Conservation (phyloP, 345 rosid genomes). For the Arabidopsis arenosa region DNA sequence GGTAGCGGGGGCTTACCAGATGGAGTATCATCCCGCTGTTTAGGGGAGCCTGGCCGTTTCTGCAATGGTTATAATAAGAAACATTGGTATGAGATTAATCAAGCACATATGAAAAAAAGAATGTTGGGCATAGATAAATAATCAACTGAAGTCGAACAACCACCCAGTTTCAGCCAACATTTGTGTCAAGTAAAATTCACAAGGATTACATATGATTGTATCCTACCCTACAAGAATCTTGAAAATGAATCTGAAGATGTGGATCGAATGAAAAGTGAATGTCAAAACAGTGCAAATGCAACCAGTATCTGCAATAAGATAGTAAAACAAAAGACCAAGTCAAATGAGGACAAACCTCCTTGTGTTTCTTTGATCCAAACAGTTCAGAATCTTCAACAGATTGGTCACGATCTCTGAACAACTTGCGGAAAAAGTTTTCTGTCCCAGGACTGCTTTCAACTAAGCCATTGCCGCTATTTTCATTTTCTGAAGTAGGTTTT, state of each 20-base stretch:
- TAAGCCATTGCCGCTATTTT: conserved; percentile 60
- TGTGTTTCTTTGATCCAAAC: conserved; percentile 75
- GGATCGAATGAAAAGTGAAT: conserved; percentile 13
- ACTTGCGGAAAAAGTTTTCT: conserved; percentile 93
- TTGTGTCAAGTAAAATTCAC: conserved; percentile 20
- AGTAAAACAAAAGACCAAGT: conserved; percentile 26
- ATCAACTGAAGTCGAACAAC: conserved; percentile 19
- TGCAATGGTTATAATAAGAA: conserved; percentile 44
- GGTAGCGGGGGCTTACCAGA: conserved; percentile 84
- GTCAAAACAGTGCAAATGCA: conserved; percentile 32
- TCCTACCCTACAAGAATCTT: conserved; percentile 28
- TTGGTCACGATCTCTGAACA: conserved; percentile 93
- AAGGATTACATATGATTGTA: conserved; percentile 21
- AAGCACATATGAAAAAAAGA: conserved; percentile 23
- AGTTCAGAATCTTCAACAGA: conserved; percentile 94
- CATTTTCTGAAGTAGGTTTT: conserved; percentile 58
- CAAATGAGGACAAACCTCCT: conserved; percentile 59
- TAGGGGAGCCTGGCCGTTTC: conserved; percentile 90
- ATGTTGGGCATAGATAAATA: conserved; percentile 6
- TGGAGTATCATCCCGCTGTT: conserved; percentile 71
- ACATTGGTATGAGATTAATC: conserved; percentile 29
- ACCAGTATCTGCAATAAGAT: conserved; percentile 2
- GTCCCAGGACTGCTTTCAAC: conserved; percentile 95
- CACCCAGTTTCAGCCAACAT: conserved; percentile 29
- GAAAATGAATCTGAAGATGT: conserved; percentile 17